Evolutionary conservation across 768 basidiomycete genomes (phyloP).

Genomic region (Solioccasus polychromus): DNA sequence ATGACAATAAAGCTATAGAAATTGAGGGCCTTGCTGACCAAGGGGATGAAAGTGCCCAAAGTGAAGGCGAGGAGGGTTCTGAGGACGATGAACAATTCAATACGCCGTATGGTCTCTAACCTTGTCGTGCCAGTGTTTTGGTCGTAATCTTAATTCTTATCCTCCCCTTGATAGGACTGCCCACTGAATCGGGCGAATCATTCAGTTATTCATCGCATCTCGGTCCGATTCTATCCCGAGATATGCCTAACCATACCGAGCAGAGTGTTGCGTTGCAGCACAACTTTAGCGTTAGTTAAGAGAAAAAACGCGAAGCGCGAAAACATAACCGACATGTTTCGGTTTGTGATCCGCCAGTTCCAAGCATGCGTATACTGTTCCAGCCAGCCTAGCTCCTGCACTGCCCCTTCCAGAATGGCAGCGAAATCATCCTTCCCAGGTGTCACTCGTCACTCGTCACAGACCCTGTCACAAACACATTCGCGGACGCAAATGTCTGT

Average conservation of each 20-base stretch:
- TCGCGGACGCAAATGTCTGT: constrained; percentile 9
- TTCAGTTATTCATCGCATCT: not conserved
- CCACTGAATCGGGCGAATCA: constrained; percentile 18
- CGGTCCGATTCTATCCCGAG: constrained; percentile 9
- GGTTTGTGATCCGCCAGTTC: not conserved
- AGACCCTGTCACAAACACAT: constrained; percentile 17
- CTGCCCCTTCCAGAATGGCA: constrained; percentile 19
- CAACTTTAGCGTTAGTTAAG: constrained; percentile 5
- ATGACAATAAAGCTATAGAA: constrained; percentile 42
- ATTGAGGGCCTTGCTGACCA: constrained; percentile 56
- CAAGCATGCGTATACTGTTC: not conserved
- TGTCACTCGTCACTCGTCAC: constrained; percentile 12
- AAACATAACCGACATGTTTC: constrained; percentile 3
- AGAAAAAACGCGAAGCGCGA: constrained; percentile 1
- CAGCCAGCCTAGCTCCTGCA: constrained; percentile 7
- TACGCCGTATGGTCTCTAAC: constrained; percentile 28
- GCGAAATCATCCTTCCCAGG: constrained; percentile 16
- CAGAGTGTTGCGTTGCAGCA: constrained; percentile 5
- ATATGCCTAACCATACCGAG: constrained; percentile 3
- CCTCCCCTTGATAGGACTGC: constrained; percentile 18
- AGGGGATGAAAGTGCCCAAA: constrained; percentile 25
- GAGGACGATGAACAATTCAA: constrained; percentile 30
- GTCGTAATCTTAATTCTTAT: constrained; percentile 17
- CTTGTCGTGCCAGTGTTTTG: constrained; percentile 32
- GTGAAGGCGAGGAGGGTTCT: constrained; percentile 26